Percentiles rank a stretch among this genome's conserved stretches.
Evolutionary conservation across 805 yeast genomes (phyloP).

Genomic region (Jamesozyma lodderae): DNA sequence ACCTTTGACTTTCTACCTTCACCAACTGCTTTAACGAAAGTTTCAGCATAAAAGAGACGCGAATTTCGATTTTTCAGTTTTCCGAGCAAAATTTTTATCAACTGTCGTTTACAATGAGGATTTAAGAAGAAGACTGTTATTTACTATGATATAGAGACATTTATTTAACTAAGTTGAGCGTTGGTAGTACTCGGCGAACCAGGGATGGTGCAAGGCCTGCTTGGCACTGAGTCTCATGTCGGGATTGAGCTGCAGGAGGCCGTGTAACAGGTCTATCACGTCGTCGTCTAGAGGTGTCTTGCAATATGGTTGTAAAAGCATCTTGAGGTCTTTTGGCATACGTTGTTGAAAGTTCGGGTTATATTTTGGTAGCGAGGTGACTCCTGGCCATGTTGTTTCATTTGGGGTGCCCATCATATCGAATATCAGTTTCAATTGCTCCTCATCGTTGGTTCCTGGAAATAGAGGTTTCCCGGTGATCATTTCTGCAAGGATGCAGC

Average conservation of each 20-base stretch:
- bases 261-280: constrained; percentile 26
- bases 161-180: too few relatives aligned
- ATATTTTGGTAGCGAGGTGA: constrained; percentile 81
- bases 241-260: constrained; percentile 43
- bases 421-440: constrained; percentile 90
- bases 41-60: too few relatives aligned
- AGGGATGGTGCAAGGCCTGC: constrained; percentile 41
- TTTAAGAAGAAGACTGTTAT: too few relatives aligned
- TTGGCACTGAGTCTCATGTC: constrained; percentile 44
- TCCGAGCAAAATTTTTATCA: too few relatives aligned
- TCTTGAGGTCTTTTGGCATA: constrained; percentile 56
- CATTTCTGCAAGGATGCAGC: constrained; percentile 97
- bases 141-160: too few relatives aligned
- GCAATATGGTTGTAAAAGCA: constrained; percentile 24
- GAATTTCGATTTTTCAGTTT: too few relatives aligned
- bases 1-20: too few relatives aligned
- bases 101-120: too few relatives aligned
- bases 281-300: constrained; percentile 22
- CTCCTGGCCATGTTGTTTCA: constrained; percentile 92
- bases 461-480: constrained; percentile 88
- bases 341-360: constrained; percentile 90
- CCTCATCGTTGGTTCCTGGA: constrained; percentile 97
- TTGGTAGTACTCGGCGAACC: constrained; percentile 32
- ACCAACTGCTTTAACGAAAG: too few relatives aligned
- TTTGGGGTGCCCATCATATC: constrained; percentile 89